Conservation (phyloP, 805 yeast species). For the Candida golubevii region DNA sequence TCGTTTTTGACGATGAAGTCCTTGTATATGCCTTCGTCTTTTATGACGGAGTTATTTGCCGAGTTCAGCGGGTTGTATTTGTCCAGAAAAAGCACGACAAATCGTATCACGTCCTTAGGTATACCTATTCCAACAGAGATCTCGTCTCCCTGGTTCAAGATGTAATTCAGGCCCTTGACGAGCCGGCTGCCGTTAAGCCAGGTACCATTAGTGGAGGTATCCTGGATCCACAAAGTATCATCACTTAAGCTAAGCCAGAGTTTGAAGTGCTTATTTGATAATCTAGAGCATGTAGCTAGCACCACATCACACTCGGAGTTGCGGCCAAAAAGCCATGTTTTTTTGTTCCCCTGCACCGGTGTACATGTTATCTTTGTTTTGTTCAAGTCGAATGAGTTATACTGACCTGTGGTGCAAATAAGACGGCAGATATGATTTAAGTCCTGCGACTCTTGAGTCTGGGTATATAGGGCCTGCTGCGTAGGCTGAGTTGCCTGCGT, state of each 20-base stretch:
- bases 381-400: conserved; percentile 43
- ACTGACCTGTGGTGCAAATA: conserved; percentile 58
- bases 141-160: conserved; percentile 89
- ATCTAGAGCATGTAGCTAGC: conserved; percentile 53
- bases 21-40: conserved; percentile 55
- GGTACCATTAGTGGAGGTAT: conserved; percentile 89
- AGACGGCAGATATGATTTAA: conserved; percentile 45
- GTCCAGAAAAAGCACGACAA: conserved; percentile 48
- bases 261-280: conserved; percentile 71
- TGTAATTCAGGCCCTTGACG: conserved; percentile 72
- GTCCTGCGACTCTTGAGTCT: conserved; percentile 16
- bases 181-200: conserved; percentile 70
- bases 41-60: conserved; percentile 26
- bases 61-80: conserved; percentile 30
- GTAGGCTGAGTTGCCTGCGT: conserved; percentile 17
- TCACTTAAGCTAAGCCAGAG: conserved; percentile 62
- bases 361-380: conserved; percentile 21
- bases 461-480: conserved; percentile 17
- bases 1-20: conserved; percentile 78
- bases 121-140: conserved; percentile 88
- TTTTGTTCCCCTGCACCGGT: conserved; percentile 21
- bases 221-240: conserved; percentile 59
- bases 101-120: conserved; percentile 56
- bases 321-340: conserved; percentile 73
- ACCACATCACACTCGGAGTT: conserved; percentile 59